Evolutionary conservation across 805 yeast genomes (phyloP).

Genomic region (Suhomyces xylopsoci): DNA sequence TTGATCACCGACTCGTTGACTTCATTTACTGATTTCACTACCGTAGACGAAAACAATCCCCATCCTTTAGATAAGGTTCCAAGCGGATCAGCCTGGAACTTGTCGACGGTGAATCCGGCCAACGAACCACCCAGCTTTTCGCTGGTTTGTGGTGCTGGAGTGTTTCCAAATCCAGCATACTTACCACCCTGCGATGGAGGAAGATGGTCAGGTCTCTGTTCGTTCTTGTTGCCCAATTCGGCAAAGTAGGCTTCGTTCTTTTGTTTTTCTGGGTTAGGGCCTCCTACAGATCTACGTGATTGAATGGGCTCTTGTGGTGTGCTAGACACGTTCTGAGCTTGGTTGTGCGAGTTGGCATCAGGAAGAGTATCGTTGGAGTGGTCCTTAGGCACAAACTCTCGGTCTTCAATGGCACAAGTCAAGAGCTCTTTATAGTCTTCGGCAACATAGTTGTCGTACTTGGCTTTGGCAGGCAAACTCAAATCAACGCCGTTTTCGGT

Average conservation of each 20-base stretch:
- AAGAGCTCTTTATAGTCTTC: slow-evolving; percentile 86
- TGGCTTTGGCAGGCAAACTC: slow-evolving; percentile 60
- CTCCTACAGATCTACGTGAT: slow-evolving; percentile 33
- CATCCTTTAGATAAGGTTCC: slow-evolving; percentile 93
- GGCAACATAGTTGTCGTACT: slow-evolving; percentile 90
- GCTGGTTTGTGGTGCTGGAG: slow-evolving; percentile 50
- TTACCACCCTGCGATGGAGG: slow-evolving; percentile 96
- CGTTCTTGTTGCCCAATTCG: slow-evolving; percentile 69
- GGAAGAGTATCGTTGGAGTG: slow-evolving; percentile 49
- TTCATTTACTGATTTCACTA: slow-evolving; percentile 77
- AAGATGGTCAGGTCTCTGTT: slow-evolving; percentile 66
- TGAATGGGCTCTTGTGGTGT: slow-evolving; percentile 24
- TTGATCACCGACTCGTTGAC: slow-evolving; percentile 86
- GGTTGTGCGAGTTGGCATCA: slow-evolving; percentile 7
- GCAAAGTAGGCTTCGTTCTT: slow-evolving; percentile 83
- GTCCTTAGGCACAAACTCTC: slow-evolving; percentile 63
- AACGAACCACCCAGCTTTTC: slow-evolving; percentile 40
- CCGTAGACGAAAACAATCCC: slow-evolving; percentile 87
- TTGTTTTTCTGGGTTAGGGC: slow-evolving; percentile 44
- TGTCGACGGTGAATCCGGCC: slow-evolving; percentile 60
- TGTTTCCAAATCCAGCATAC: slow-evolving; percentile 86
- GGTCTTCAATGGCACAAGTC: slow-evolving; percentile 71
- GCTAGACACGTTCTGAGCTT: slow-evolving; percentile 8
- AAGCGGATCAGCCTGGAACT: slow-evolving; percentile 77
- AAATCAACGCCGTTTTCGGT: slow-evolving; percentile 67